Evolutionary conservation across 1,284 basidiomycete species (phyloP).

Genomic region (Apiotrichum laibachii): DNA sequence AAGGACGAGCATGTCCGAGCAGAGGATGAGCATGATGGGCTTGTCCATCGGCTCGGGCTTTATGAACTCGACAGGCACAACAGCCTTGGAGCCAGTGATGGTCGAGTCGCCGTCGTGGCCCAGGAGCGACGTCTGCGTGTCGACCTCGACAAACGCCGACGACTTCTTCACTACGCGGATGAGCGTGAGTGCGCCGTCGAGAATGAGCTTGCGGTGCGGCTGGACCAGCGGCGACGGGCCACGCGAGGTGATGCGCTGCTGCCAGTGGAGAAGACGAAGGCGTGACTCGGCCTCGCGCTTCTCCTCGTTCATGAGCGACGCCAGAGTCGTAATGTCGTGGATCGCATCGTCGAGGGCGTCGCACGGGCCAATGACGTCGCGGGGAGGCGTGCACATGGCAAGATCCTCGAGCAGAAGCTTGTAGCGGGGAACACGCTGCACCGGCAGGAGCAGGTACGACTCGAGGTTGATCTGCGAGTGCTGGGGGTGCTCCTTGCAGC

Average conservation of each 20-base stretch:
- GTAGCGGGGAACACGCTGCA: conserved; percentile 95
- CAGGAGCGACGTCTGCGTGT: conserved; percentile 29
- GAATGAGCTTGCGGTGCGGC: conserved; percentile 88
- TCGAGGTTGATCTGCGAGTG: conserved; percentile 97
- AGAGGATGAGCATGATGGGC: conserved; percentile 46
- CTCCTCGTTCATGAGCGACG: conserved; percentile 93
- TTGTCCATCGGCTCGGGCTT: conserved; percentile 53
- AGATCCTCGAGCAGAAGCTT: conserved; percentile 86
- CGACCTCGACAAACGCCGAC: conserved; percentile 74
- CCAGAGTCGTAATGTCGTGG: conserved; percentile 77
- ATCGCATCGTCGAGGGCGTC: conserved; percentile 84
- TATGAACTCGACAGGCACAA: conserved; percentile 83
- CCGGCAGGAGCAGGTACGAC: conserved; percentile 87
- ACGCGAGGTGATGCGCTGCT: conserved; percentile 80
- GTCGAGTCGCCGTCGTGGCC: conserved; percentile 41
- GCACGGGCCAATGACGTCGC: conserved; percentile 60
- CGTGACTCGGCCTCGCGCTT: conserved; percentile 90
- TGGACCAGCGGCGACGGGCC: conserved; percentile 96
- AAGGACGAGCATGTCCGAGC: conserved; percentile 84
- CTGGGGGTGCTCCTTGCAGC: conserved; percentile 59
- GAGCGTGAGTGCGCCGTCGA: conserved; percentile 78
- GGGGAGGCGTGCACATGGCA: conserved; percentile 74
- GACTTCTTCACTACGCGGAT: conserved; percentile 87
- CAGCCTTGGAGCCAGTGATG: conserved; percentile 55
- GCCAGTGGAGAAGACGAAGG: conserved; percentile 82